Conservation (phyloP, 306 rosid species). For the Albizia julibrissin region DNA sequence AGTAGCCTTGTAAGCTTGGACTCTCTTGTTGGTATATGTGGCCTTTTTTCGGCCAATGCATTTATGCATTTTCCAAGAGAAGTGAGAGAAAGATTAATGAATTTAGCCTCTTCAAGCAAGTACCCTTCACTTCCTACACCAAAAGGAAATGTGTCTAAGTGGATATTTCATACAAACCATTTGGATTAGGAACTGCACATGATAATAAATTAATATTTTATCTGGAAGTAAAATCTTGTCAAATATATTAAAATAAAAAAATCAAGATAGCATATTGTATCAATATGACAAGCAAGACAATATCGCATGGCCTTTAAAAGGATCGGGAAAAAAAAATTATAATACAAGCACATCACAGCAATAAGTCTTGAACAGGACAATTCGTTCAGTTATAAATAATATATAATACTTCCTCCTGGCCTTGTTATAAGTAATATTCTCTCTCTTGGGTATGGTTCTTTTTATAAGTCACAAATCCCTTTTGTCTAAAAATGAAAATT, state of each 20-base stretch:
- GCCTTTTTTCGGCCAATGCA: slow-evolving; percentile 72
- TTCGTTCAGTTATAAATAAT: not conserved
- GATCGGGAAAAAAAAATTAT: not conserved
- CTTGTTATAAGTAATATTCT: too few species aligned
- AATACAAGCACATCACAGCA: not conserved
- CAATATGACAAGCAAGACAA: not conserved
- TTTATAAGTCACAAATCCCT: too few species aligned
- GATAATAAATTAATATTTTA: not conserved
- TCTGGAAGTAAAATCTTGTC: not conserved
- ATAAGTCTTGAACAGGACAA: not conserved
- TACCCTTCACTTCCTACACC: slow-evolving; percentile 73
- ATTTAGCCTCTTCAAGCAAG: slow-evolving; percentile 73
- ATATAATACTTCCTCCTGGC: not conserved
- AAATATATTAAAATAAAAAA: not conserved
- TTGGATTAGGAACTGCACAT: not conserved
- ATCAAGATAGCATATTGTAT: not conserved
- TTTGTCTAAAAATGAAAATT: too few species aligned
- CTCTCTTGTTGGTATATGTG: slow-evolving; percentile 73
- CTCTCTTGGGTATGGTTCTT: too few species aligned
- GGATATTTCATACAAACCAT: not conserved
- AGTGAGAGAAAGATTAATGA: slow-evolving; percentile 71
- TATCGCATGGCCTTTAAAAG: not conserved
- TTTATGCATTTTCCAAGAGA: slow-evolving; percentile 82
- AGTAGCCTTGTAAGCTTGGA: slow-evolving; percentile 81
- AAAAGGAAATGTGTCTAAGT: slow-evolving; percentile 10